A percentile compares a stretch with the other conserved stretches of the same genome.
Conservation (phyloP, 2,329 filamentous ascomycete genomes). For the Endoconidiophora laricicola region DNA sequence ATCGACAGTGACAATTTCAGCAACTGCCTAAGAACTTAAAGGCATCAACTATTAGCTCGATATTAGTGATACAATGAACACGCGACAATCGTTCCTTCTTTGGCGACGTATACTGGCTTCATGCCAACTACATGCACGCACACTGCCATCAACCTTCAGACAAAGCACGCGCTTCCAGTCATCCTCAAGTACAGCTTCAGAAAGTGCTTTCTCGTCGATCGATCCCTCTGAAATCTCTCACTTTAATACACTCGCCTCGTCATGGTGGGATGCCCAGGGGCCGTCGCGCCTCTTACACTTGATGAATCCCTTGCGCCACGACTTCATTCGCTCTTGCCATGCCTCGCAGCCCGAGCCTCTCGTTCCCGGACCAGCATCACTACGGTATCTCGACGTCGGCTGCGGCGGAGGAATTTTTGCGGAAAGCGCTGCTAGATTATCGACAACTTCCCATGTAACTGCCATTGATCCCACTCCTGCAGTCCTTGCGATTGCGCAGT, state of each 20-base stretch:
- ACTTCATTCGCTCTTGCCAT: conserved; percentile 68
- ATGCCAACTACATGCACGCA: not conserved
- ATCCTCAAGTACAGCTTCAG: conserved; percentile 14
- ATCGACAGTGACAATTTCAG: too few relatives aligned
- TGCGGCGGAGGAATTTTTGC: conserved; percentile 96
- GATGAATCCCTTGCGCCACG: conserved; percentile 93
- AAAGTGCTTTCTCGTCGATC: conserved; percentile 45
- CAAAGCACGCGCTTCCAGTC: conserved; percentile 14
- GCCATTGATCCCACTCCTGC: conserved; percentile 64
- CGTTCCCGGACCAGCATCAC: conserved; percentile 21
- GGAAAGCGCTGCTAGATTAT: conserved; percentile 61
- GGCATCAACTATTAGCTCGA: too few relatives aligned
- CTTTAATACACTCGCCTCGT: conserved; percentile 82
- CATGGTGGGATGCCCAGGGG: conserved; percentile 95
- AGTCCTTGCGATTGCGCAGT: conserved; percentile 57
- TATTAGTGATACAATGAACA: too few relatives aligned
- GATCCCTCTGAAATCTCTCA: conserved; percentile 81
- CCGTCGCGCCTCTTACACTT: conserved; percentile 83
- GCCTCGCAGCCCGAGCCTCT: conserved; percentile 31
- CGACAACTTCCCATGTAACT: conserved; percentile 45
- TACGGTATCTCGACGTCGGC: conserved; percentile 76
- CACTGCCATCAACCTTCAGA: not conserved
- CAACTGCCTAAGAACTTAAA: too few relatives aligned
- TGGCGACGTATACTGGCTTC: too few relatives aligned
- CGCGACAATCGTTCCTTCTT: too few relatives aligned